Conservation (phyloP, 2,329 filamentous ascomycete genomes). For the Penicillium sp. region DNA sequence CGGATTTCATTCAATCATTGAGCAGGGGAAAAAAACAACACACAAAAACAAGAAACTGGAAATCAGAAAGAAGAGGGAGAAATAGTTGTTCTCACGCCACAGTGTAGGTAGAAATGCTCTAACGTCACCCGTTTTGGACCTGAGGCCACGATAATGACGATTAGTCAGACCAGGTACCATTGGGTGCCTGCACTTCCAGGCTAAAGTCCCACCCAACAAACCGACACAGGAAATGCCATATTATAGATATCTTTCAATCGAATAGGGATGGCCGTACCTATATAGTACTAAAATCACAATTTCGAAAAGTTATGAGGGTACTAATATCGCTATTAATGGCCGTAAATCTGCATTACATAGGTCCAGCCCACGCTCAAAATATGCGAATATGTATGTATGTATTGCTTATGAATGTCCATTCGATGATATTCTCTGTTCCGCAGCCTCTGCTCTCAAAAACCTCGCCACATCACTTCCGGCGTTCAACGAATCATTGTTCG, state of each 20-base stretch:
- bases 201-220: not conserved
- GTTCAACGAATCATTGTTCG: slow-evolving; percentile 21
- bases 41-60: not conserved
- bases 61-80: not conserved
- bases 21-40: not conserved
- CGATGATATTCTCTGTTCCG: slow-evolving; percentile 45
- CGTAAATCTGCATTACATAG: not conserved
- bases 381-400: not conserved
- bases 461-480: slow-evolving; percentile 53
- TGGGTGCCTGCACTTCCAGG: not conserved
- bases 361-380: not conserved
- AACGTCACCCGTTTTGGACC: slow-evolving; percentile 25
- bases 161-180: slow-evolving; percentile 25
- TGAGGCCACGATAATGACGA: slow-evolving; percentile 17
- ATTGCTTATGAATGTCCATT: not conserved
- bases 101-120: slow-evolving; percentile 15
- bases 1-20: slow-evolving; percentile 18
- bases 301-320: not conserved
- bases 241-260: not conserved
- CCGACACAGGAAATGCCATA: not conserved
- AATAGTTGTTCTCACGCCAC: slow-evolving; percentile 1
- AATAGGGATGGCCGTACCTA: not conserved
- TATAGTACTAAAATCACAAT: not conserved
- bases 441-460: slow-evolving; percentile 60
- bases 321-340: not conserved